Evolutionary conservation across 805 yeast species (phyloP), one percentile per base, ranked within the genome.

Genomic region (Teunomyces barrocoloradensis): DNA sequence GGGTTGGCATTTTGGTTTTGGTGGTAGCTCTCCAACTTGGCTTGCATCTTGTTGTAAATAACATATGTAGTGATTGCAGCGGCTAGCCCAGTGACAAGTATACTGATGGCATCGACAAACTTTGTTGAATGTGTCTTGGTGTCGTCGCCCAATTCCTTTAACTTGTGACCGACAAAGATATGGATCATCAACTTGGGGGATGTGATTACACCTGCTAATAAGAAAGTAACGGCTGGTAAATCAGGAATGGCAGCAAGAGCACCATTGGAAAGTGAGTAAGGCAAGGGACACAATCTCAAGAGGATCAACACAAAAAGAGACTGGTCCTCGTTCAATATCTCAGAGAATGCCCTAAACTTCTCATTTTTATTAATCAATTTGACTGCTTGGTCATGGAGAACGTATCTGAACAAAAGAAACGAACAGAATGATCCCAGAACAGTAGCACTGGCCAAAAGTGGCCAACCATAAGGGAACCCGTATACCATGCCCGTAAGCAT

Each of bases 221-320:
- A 69, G 63, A 86, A 92, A 21, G 82, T 81, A 36, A 65, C 51
- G 1, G 83, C 68, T 0, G 84, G 73, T 10, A 92, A 75, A 13
- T 88, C 86, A 0, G 95, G 96, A 11, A 92, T 79, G 1, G 95
- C 85, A 7, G 96, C 94, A 54, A 94, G 74, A 0, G 96, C 97
- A 3, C 97, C 97, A 59, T 92, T 92, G 0, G 94, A 85, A 28
- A 92, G 70, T 2, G 97, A 89, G 62, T 90, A 94, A 0, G 98
- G 98, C 57, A 92, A 77, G 0, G 99, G 99, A 56, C 97, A 89
- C 48, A 92, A 65, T 46, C 97, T 74, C 25, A 92, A 77, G 60
- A 92, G 71, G 44, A 86, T 79, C 45, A 92, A 65, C 20, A 94
- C 66, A 53, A 82, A 63, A 48, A 90, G 77, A 15, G 73, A 64